Evolutionary conservation across 2,329 filamentous ascomycete species (phyloP).

Genomic region (Aspergillus hiratsukae): DNA sequence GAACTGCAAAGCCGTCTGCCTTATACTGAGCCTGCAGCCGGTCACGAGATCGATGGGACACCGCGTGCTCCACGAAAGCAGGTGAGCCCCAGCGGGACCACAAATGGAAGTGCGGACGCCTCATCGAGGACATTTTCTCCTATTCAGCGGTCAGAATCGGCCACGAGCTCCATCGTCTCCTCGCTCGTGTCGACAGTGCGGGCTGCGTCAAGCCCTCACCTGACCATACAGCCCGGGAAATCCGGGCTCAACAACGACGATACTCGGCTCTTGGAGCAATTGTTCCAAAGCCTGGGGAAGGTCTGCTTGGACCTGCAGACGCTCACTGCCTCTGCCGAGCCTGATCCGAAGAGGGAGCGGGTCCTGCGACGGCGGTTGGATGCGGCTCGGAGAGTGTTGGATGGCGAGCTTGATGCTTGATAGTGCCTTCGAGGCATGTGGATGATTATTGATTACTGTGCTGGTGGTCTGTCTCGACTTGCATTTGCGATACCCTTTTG

Average conservation of each 20-base stretch:
- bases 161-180: slow-evolving; percentile 26
- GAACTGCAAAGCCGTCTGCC: slow-evolving; percentile 24
- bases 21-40: slow-evolving; percentile 11
- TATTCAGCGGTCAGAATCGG: slow-evolving; percentile 24
- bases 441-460: slow-evolving; percentile 21
- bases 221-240: slow-evolving; percentile 14
- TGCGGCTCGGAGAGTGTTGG: slow-evolving; percentile 66
- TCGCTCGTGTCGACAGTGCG: slow-evolving; percentile 38
- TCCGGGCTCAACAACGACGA: slow-evolving; percentile 49
- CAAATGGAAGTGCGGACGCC: neutral
- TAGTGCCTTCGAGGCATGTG: neutral
- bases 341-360: slow-evolving; percentile 52
- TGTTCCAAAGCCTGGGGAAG: slow-evolving; percentile 47
- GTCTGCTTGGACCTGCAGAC: slow-evolving; percentile 50
- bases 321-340: slow-evolving; percentile 49
- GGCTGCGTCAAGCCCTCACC: slow-evolving; percentile 27
- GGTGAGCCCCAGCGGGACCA: neutral
- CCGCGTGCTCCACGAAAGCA: slow-evolving; percentile 18
- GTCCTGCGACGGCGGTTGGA: slow-evolving; percentile 69
- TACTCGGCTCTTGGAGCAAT: slow-evolving; percentile 52
- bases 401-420: slow-evolving; percentile 54
- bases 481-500: neutral
- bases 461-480: neutral
- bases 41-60: slow-evolving; percentile 19
- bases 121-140: slow-evolving; percentile 20